Conservation (phyloP, 805 yeast species). For the Vanderwaltozyma tropicalis region DNA sequence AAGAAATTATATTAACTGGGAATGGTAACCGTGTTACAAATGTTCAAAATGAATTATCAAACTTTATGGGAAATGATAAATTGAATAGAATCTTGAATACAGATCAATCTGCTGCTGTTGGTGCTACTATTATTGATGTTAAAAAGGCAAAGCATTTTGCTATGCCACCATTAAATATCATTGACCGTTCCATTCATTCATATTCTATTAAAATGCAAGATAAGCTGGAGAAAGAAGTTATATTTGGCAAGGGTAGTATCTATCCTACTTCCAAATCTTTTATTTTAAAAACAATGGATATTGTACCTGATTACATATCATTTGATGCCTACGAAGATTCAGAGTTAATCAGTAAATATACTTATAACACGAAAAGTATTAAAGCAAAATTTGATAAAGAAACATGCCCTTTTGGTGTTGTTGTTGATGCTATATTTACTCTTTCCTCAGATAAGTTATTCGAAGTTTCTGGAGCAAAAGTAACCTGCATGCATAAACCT, state of each 20-base stretch:
- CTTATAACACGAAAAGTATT: no score
- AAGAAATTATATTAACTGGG: constrained; percentile 73
- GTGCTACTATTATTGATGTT: constrained; percentile 79
- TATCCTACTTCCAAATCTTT: constrained; percentile 25
- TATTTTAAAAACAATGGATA: constrained; percentile 28
- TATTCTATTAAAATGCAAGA: constrained; percentile 8
- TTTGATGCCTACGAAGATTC: constrained; percentile 27
- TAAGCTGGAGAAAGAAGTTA: constrained; percentile 24
- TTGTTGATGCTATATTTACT: no score
- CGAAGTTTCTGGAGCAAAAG: no score
- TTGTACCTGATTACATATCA: constrained; percentile 20
- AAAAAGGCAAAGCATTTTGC: constrained; percentile 56
- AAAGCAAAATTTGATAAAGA: no score
- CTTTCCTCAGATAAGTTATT: no score
- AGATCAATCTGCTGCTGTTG: constrained; percentile 88
- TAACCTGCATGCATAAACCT: no score
- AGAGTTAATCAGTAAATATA: constrained; percentile 8
- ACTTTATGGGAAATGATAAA: constrained; percentile 39
- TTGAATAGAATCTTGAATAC: constrained; percentile 84
- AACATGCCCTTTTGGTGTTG: no score
- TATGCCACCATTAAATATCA: constrained; percentile 43
- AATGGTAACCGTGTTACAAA: constrained; percentile 89
- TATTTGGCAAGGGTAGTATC: constrained; percentile 41
- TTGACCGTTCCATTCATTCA: constrained; percentile 44
- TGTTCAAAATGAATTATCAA: constrained; percentile 52